These are phyloP conservation scores for Penicillium sp. DNA, from an alignment of 2,329 filamentous ascomycete genomes.

Conservation along the genomic window DNA sequence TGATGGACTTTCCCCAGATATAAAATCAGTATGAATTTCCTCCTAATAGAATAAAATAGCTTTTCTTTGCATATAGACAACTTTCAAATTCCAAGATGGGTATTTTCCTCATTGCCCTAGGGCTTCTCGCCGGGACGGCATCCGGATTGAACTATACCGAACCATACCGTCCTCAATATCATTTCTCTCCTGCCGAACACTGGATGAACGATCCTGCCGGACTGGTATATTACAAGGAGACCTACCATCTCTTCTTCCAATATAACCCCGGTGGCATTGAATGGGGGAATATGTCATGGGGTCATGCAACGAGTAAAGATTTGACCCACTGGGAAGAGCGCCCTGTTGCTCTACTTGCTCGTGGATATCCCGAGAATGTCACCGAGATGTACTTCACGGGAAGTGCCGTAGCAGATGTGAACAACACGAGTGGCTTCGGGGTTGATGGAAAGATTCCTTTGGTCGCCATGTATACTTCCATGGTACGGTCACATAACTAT, in stretches of 20 bases:
- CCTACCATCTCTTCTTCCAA: slow-evolving; percentile 26
- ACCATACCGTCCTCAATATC: slow-evolving; percentile 10
- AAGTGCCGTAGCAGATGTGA: slow-evolving; percentile 58
- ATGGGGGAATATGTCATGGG: slow-evolving; percentile 28
- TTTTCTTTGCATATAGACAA: not conserved
- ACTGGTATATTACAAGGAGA: slow-evolving; percentile 18
- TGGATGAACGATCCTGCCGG: slow-evolving; percentile 24
- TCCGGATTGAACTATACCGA: slow-evolving; percentile 9
- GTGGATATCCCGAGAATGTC: slow-evolving; percentile 45
- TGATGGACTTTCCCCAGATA: not conserved
- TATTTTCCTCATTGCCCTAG: not conserved
- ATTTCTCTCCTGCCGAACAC: slow-evolving; percentile 9
- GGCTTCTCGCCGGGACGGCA: slow-evolving; percentile 8
- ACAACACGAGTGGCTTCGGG: slow-evolving; percentile 67
- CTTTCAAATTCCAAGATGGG: not conserved
- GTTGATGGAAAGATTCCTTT: slow-evolving; percentile 59
- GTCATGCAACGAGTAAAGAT: slow-evolving; percentile 27
- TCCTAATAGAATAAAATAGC: not conserved
- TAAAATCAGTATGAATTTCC: not conserved
- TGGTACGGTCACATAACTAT: slow-evolving; percentile 17
- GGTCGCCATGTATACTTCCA: slow-evolving; percentile 59
- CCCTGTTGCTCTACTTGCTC: slow-evolving; percentile 54
- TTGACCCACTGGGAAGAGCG: slow-evolving; percentile 63
- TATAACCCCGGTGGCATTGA: slow-evolving; percentile 20
- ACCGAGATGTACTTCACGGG: slow-evolving; percentile 52